phyloP scores from a whole-genome alignment of 2,329 filamentous ascomycete genomes.

The Fonsecaea erecta region DNA sequence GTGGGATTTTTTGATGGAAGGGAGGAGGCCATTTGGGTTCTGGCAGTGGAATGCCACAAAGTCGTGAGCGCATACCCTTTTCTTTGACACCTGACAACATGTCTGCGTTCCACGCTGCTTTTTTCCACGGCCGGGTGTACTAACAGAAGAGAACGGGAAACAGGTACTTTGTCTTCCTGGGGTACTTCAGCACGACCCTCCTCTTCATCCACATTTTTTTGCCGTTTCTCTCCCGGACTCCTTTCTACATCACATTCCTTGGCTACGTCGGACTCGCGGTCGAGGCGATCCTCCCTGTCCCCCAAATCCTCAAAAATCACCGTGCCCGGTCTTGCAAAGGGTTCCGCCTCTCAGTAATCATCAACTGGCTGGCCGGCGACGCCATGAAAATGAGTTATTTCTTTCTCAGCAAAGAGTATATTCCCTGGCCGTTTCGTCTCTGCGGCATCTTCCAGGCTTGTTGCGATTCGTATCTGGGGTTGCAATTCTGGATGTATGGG shows the following conservation, averaged over 20 bases:
- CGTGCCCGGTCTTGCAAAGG: slow-evolving; percentile 54
- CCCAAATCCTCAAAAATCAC: slow-evolving; percentile 55
- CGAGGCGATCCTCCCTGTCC: slow-evolving; percentile 54
- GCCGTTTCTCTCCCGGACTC: slow-evolving; percentile 50
- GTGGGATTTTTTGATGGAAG: slow-evolving; percentile 33
- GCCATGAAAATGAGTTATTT: slow-evolving; percentile 58
- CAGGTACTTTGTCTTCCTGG: slow-evolving; percentile 31
- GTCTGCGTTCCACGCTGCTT: neutral
- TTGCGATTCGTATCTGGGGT: slow-evolving; percentile 53
- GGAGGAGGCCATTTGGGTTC: slow-evolving; percentile 62
- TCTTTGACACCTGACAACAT: neutral
- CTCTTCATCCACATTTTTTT: slow-evolving; percentile 60
- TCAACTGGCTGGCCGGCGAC: slow-evolving; percentile 56
- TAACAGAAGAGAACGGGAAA: neutral
- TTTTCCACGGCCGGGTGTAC: neutral
- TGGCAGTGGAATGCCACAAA: slow-evolving; percentile 65
- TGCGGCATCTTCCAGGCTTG: slow-evolving; percentile 56
- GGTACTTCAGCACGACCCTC: slow-evolving; percentile 44
- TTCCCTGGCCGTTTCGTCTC: slow-evolving; percentile 55
- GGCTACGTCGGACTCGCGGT: slow-evolving; percentile 54
- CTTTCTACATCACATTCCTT: slow-evolving; percentile 50
- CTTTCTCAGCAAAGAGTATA: slow-evolving; percentile 49
- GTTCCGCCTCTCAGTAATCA: slow-evolving; percentile 54
- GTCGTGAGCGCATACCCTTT: slow-evolving; percentile 48
- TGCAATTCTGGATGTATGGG: slow-evolving; percentile 56